phyloP scores from a whole-genome alignment of 2,329 filamentous ascomycete species.

The Penicillium italicum region DNA sequence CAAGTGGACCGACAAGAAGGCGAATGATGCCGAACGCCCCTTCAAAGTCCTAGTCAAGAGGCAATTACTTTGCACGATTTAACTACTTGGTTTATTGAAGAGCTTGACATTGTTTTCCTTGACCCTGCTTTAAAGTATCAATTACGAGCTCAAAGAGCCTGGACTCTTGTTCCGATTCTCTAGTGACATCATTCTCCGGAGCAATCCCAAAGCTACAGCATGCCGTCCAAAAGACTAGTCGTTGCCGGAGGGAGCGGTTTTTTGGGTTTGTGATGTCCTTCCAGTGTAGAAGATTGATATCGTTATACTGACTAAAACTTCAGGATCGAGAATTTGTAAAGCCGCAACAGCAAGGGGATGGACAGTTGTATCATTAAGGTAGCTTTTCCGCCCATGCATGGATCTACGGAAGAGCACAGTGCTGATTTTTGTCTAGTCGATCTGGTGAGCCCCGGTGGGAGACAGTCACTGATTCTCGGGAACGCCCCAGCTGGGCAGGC shows the following conservation, averaged over 20 bases:
- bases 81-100: neutral
- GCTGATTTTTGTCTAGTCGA: slow-evolving; percentile 56
- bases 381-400: slow-evolving; percentile 25
- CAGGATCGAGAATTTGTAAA: slow-evolving; percentile 80
- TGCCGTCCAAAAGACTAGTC: slow-evolving; percentile 71
- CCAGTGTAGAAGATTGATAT: neutral
- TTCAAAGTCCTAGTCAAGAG: neutral
- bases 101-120: neutral
- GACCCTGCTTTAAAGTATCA: neutral
- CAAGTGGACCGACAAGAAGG: neutral
- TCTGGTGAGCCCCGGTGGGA: slow-evolving; percentile 88
- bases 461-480: slow-evolving; percentile 65
- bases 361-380: slow-evolving; percentile 92
- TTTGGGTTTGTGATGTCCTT: slow-evolving; percentile 55
- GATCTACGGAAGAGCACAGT: neutral
- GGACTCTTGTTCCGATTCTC: neutral
- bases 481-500: slow-evolving; percentile 74
- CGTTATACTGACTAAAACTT: slow-evolving; percentile 14
- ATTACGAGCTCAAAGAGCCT: slow-evolving; percentile 8
- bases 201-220: slow-evolving; percentile 30
- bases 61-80: neutral
- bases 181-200: slow-evolving; percentile 7
- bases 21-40: slow-evolving; percentile 3
- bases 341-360: slow-evolving; percentile 79
- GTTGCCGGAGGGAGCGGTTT: slow-evolving; percentile 95